Base-by-base conservation (phyloP, 2,329 filamentous ascomycete species). In the Fusarium foetens region DNA sequence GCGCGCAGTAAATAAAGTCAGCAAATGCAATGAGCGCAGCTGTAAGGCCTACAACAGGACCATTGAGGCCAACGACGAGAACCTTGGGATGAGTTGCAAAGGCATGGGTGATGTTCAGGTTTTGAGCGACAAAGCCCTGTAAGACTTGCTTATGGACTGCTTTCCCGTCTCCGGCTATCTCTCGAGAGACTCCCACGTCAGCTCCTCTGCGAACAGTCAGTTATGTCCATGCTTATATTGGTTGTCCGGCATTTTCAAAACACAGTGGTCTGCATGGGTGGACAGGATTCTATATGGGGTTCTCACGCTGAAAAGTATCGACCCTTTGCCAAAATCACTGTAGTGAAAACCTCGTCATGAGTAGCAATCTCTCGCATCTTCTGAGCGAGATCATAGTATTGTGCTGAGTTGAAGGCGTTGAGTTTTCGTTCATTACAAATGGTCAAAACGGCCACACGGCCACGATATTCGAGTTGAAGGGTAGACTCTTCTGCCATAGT, bases 21-120 rank as follows among this genome's bases (percentile, higher is more conserved):
- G 93, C 93, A 81, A 94, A 93, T 33, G 91, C 91, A 64, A 94
- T 85, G 1, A 98, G 83, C 0, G 95, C 95, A 2, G 95, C 96
- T 4, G 92, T 93, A 36, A 98, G 91, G 10, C 96, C 96, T 58
- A 99, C 88, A 16, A 91, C 94, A 10, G 96, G 96, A 6, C 95
- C 96, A 83, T 98, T 98, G 73, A 98, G 91, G 0, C 94, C 96
- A 1, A 92, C 91, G 67, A 98, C 89, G 29, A 98, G 92, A 82
- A 98, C 93, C 84, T 98, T 98, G 76, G 94, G 93, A 83, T 98
- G 96, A 19, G 91, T 91, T 85, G 96, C 95, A 85, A 98, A 97
- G 76, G 94, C 92, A 76, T 94, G 92, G 5, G 95, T 96, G 77
- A 94, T 89, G 86, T 97, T 93, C 63, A 98, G 89, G 86, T 98